These are phyloP conservation scores for Penicilliopsis zonata DNA, from an alignment of 495 filamentous ascomycete genomes.

Conservation along the genomic window DNA sequence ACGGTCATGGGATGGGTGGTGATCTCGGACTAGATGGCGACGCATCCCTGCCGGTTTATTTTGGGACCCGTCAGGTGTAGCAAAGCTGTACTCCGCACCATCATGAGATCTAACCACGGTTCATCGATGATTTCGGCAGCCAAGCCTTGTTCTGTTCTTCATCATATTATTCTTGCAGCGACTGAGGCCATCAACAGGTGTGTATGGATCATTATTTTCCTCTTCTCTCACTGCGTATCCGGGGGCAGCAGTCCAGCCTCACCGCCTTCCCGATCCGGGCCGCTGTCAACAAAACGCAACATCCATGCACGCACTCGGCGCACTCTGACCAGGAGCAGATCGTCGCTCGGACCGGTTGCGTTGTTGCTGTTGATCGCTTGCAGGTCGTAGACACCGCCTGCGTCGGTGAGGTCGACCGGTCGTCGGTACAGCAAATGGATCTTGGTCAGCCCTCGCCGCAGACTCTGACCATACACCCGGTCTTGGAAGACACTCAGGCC, in stretches of 20 bases:
- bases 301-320: constrained; percentile 64
- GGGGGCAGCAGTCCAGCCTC: constrained; percentile 25
- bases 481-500: constrained; percentile 62
- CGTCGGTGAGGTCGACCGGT: constrained; percentile 26
- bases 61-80: no score
- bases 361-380: constrained; percentile 4
- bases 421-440: constrained; percentile 53
- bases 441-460: constrained; percentile 57
- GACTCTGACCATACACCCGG: constrained; percentile 65
- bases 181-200: no score
- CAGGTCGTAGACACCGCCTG: constrained; percentile 21
- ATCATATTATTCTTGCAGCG: no score
- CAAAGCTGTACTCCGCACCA: no score
- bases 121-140: no score
- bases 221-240: constrained; percentile 31
- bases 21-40: no score
- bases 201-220: no score
- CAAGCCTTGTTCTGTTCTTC: no score
- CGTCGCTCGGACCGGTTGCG: constrained; percentile 15
- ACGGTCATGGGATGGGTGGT: no score
- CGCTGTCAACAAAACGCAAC: constrained; percentile 50
- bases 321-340: constrained; percentile 50
- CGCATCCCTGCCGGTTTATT: no score
- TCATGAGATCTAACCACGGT: no score
- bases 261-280: constrained; percentile 28